Base-by-base conservation (phyloP, 2,329 filamentous ascomycete species). In the Ambrosiella cleistominuta region DNA sequence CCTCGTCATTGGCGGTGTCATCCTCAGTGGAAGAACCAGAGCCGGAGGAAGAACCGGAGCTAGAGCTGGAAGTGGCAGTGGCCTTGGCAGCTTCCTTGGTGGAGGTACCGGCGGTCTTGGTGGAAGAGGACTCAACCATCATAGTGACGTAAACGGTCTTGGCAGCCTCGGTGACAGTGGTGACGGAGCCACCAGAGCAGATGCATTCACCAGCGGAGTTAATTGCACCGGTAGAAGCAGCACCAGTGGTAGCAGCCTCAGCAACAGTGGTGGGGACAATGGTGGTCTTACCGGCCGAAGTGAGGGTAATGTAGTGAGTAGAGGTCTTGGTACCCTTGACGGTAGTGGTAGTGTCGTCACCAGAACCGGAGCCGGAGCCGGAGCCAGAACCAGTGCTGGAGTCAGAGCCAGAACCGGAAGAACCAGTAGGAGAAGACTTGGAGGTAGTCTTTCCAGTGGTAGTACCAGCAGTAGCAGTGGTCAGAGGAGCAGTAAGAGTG, bases 251-350 rank as follows among this genome's bases (percentile, higher is more conserved):
- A 19, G 56, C 60, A 12, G 60, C 61, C 56, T 60, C 62, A 60
- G 61, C 62, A 57, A 64, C 65, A 19, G 64, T 60, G 45, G 51
- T 54, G 8, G 56, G 38, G 36, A 60, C 54, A 60, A 60, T 59
- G 54, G 65, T 66, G 37, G 64, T 60, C 54, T 64, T 62, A 57
- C 57, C 60, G 52, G 64, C 58, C 38, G 65, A 64, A 54, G 63
- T 63, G 52, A 71, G 62, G 54, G 68, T 70, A 61, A 70, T 63
- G 61, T 68, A 70, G 56, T 64, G 63, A 53, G 69, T 71, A 39
- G 64, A 62, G 53, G 68, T 72, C 56, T 64, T 66, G 63, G 70
- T 72, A 50, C 65, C 63, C 57, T 70, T 71, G 53, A 64, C 66
- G 57, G 71, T 72, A 15, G 70, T 70, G 58, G 70, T 71, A 19